phyloP scores from a whole-genome alignment of 2,329 filamentous ascomycete species.

The Nectriaceae sp. region DNA sequence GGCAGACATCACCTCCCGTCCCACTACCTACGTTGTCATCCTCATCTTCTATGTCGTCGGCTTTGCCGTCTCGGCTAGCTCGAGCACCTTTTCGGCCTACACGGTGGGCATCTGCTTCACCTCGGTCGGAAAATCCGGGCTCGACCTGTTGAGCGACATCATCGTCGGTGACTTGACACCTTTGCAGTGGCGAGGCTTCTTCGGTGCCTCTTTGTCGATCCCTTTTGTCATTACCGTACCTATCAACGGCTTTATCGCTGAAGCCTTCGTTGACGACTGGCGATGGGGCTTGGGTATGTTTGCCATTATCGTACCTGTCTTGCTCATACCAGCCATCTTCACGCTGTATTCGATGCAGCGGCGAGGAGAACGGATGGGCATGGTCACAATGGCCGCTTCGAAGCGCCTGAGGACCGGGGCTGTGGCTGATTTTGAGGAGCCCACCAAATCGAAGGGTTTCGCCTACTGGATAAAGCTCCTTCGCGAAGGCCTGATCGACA shows the following conservation, averaged over 20 bases:
- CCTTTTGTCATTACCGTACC: constrained; percentile 40
- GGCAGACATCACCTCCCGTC: constrained; percentile 39
- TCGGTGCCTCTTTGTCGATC: constrained; percentile 27
- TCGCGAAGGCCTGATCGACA: constrained; percentile 27
- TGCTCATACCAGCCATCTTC: constrained; percentile 57
- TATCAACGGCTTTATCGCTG: constrained; percentile 44
- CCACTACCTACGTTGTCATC: constrained; percentile 41
- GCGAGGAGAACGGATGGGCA: constrained; percentile 56
- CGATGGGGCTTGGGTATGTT: constrained; percentile 66
- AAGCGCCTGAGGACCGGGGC: constrained; percentile 16
- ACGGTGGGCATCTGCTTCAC: constrained; percentile 39
- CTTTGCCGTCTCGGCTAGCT: constrained; percentile 36
- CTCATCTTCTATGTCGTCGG: constrained; percentile 40
- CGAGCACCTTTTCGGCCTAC: constrained; percentile 34
- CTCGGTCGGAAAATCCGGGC: constrained; percentile 38
- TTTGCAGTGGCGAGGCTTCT: constrained; percentile 40
- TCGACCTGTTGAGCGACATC: constrained; percentile 39
- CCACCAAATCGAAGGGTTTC: constrained; percentile 21
- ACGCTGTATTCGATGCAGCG: constrained; percentile 58
- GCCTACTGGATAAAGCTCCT: constrained; percentile 31
- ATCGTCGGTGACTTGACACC: constrained; percentile 40
- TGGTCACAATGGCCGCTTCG: constrained; percentile 39
- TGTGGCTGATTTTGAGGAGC: constrained; percentile 6
- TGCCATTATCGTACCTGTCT: constrained; percentile 59
- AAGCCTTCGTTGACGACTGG: constrained; percentile 48